Percentiles rank a stretch among this genome's conserved stretches.
Conservation (phyloP, 768 basidiomycete species). For the Leccinum broughii region DNA sequence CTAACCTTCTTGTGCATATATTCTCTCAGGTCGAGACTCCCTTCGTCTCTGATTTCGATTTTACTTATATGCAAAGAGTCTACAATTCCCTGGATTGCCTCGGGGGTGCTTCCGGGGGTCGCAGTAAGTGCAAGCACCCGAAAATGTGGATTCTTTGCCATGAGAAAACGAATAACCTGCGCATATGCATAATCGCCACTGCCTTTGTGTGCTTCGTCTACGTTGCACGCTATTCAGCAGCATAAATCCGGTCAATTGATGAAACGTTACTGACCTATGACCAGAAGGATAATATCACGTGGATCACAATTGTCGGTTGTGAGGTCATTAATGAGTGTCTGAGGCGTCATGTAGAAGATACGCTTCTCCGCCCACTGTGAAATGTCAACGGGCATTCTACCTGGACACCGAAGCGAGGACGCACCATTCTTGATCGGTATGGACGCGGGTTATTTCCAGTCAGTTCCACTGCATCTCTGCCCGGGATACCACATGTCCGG, state of each 20-base stretch:
- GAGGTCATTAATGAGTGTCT: constrained; percentile 90
- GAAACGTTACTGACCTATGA: constrained; percentile 62
- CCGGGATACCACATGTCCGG: constrained; percentile 89
- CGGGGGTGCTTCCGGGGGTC: constrained; percentile 85
- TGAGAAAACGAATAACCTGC: constrained; percentile 82
- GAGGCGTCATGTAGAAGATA: constrained; percentile 95
- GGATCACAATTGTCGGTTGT: constrained; percentile 71
- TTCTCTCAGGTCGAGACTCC: constrained; percentile 79
- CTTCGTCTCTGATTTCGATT: constrained; percentile 92
- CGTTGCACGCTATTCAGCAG: constrained; percentile 6
- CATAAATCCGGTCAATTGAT: not conserved
- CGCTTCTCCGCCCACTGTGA: constrained; percentile 77
- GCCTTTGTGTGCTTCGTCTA: constrained; percentile 95
- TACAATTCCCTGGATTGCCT: constrained; percentile 88
- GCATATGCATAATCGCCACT: constrained; percentile 94
- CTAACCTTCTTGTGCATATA: constrained; percentile 88
- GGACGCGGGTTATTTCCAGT: constrained; percentile 69
- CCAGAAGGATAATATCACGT: constrained; percentile 78
- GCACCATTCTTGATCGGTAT: constrained; percentile 59
- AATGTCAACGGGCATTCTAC: not conserved
- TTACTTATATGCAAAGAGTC: constrained; percentile 92
- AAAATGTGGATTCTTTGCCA: constrained; percentile 93
- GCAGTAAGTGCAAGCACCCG: constrained; percentile 93
- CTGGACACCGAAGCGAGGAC: constrained; percentile 22
- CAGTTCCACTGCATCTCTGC: constrained; percentile 79